Percentiles rank a stretch among this genome's conserved stretches.
Conservation (phyloP, 176 grass and related monocot genomes). For the Cenchrus purpureus region DNA sequence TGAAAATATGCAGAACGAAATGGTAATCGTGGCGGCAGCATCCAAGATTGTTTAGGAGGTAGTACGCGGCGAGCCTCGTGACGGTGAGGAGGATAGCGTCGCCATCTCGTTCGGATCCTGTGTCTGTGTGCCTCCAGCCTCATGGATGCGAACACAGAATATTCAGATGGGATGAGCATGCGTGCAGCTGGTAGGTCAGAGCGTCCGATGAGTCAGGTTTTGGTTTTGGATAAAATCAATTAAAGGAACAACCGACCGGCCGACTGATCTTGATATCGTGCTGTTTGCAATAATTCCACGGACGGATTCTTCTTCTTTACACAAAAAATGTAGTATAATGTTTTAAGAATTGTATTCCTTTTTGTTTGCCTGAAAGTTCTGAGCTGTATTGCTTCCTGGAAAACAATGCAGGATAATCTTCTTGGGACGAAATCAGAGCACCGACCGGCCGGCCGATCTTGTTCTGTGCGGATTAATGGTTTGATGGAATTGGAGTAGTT, state of each 20-base stretch:
- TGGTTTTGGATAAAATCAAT: constrained; percentile 17
- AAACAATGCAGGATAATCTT: background rate
- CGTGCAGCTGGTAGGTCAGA: background rate
- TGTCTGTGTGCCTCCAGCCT: constrained; percentile 8
- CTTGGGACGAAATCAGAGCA: background rate
- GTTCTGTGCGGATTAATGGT: background rate
- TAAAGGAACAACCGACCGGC: background rate
- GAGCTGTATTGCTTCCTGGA: background rate
- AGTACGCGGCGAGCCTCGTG: background rate
- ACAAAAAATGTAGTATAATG: background rate
- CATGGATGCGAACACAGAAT: background rate
- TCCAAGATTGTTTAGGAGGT: background rate
- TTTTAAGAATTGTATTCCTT: background rate
- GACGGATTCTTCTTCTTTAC: background rate
- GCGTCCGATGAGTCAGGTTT: constrained; percentile 1
- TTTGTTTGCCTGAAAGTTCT: background rate
- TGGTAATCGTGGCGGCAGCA: background rate
- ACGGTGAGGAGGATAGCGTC: constrained; percentile 20
- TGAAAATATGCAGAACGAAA: background rate
- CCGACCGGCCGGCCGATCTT: background rate
- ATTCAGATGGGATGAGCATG: background rate
- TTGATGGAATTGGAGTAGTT: background rate
- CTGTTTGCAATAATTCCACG: background rate
- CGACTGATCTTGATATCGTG: background rate
- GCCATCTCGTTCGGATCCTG: constrained; percentile 16